Percentiles rank a stretch among this genome's conserved stretches.
These are phyloP conservation scores for Neurospora sp. DNA, from an alignment of 495 filamentous ascomycete species.

Conservation along the genomic window DNA sequence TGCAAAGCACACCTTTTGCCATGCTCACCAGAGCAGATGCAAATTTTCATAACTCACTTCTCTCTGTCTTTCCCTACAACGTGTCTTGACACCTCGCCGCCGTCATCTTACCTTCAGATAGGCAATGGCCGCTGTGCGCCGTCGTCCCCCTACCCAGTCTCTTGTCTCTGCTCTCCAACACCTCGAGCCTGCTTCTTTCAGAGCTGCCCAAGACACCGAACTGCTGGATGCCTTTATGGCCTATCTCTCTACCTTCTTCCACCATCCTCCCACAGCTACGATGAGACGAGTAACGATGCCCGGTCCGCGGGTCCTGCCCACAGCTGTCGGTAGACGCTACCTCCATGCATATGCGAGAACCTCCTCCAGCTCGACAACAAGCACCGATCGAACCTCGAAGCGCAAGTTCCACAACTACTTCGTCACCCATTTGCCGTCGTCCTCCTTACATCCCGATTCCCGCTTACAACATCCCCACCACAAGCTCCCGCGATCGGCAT, in stretches of 20 bases:
- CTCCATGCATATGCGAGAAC: constrained; percentile 6
- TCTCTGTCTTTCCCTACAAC: background rate
- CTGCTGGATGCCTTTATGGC: constrained; percentile 32
- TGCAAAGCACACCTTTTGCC: background rate
- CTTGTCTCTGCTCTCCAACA: background rate
- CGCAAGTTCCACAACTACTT: constrained; percentile 91
- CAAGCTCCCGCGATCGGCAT: constrained; percentile 73
- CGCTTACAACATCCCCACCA: constrained; percentile 52
- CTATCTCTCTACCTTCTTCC: constrained; percentile 40
- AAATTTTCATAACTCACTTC: background rate
- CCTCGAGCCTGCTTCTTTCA: background rate
- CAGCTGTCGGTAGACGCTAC: constrained; percentile 8
- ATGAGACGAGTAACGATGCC: constrained; percentile 6
- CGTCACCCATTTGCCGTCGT: constrained; percentile 87
- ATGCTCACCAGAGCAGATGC: background rate
- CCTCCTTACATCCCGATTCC: constrained; percentile 85
- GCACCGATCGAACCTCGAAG: constrained; percentile 17
- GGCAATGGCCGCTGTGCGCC: constrained; percentile 7
- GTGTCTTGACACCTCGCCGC: background rate
- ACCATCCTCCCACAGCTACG: constrained; percentile 11
- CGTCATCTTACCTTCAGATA: background rate
- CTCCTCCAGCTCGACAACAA: constrained; percentile 1
- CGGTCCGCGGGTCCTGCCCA: constrained; percentile 4
- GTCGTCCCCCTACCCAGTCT: constrained; percentile 2
- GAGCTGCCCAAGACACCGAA: background rate